Evolutionary conservation across 306 rosid genomes (phyloP).

Genomic region (Carpinus fangiana): DNA sequence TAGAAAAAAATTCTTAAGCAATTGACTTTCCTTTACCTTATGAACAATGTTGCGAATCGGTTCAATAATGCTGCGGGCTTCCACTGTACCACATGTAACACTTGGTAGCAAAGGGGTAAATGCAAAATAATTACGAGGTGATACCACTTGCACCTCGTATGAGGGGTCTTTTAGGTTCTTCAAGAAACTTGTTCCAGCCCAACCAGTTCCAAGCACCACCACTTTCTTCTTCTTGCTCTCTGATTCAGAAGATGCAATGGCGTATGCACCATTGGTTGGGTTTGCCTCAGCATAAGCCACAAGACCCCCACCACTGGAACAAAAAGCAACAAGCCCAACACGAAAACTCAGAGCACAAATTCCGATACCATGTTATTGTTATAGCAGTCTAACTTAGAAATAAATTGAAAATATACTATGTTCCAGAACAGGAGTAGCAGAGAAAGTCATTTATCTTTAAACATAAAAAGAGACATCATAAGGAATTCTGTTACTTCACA

Average conservation of each 20-base stretch:
- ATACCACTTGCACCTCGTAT: slow-evolving; percentile 80
- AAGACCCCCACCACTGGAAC: slow-evolving; percentile 78
- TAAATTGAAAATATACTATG: not conserved
- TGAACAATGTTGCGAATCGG: slow-evolving; percentile 77
- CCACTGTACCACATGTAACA: slow-evolving; percentile 91
- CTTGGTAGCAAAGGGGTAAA: slow-evolving; percentile 96
- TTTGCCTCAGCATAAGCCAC: slow-evolving; percentile 64
- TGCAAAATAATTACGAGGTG: slow-evolving; percentile 92
- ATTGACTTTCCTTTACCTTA: slow-evolving; percentile 47
- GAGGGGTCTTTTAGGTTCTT: slow-evolving; percentile 63
- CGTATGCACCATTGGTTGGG: slow-evolving; percentile 23
- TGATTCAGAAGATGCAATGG: slow-evolving; percentile 33
- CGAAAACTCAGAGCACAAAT: not conserved
- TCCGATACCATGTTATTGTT: not conserved
- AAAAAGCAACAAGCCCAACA: slow-evolving; percentile 7
- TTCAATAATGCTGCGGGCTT: slow-evolving; percentile 92
- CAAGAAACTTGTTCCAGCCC: slow-evolving; percentile 93
- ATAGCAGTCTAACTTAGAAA: not conserved
- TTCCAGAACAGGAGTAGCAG: not conserved
- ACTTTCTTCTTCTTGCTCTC: slow-evolving; percentile 67
- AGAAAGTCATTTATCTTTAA: not conserved
- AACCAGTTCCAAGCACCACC: slow-evolving; percentile 96
- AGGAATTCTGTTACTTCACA: not conserved
- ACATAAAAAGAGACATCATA: not conserved
- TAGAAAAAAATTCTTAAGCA: not conserved